A percentile compares a stretch with the other conserved stretches of the same genome.
Conservation (phyloP, 768 basidiomycete genomes). For the Hemileccinum rubropunctum region DNA sequence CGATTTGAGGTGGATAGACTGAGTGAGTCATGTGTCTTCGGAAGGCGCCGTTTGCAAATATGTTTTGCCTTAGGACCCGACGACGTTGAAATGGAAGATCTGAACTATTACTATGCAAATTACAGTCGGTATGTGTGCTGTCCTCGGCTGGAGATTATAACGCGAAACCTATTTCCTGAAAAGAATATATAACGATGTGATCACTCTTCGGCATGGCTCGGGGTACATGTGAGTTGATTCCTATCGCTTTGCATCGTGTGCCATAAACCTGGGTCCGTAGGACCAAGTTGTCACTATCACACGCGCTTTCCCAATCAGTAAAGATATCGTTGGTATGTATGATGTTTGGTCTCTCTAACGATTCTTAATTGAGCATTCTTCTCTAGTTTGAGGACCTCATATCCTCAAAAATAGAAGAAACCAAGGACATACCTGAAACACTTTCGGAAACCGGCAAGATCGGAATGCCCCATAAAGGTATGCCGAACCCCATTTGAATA, state of each 20-base stretch:
- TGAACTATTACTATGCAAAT: conserved; percentile 96
- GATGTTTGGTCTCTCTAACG: conserved; percentile 5
- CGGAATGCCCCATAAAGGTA: conserved; percentile 81
- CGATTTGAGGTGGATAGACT: conserved; percentile 92
- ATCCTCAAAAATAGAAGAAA: conserved; percentile 91
- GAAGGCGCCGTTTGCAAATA: conserved; percentile 1
- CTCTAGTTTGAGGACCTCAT: conserved; percentile 87
- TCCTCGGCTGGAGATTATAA: conserved; percentile 22
- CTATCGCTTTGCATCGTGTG: conserved; percentile 8
- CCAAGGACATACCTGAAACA: conserved; percentile 91
- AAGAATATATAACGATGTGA: conserved; percentile 96
- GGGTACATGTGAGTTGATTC: conserved; percentile 78
- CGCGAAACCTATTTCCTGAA: conserved; percentile 26
- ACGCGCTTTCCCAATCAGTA: conserved; percentile 93
- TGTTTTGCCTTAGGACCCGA: conserved; percentile 59
- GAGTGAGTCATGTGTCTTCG: conserved; percentile 40
- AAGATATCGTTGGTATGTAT: conserved; percentile 83
- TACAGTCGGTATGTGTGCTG: conserved; percentile 73
- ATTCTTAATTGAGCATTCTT: neutral
- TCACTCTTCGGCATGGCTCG: conserved; percentile 90
- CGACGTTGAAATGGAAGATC: conserved; percentile 92
- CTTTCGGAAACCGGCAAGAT: conserved; percentile 96
- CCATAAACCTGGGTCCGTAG: conserved; percentile 38
- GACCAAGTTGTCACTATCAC: conserved; percentile 94
- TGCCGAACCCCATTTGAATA: conserved; percentile 6